Base-by-base conservation (phyloP, 306 rosid species). In the Comarum palustre region DNA sequence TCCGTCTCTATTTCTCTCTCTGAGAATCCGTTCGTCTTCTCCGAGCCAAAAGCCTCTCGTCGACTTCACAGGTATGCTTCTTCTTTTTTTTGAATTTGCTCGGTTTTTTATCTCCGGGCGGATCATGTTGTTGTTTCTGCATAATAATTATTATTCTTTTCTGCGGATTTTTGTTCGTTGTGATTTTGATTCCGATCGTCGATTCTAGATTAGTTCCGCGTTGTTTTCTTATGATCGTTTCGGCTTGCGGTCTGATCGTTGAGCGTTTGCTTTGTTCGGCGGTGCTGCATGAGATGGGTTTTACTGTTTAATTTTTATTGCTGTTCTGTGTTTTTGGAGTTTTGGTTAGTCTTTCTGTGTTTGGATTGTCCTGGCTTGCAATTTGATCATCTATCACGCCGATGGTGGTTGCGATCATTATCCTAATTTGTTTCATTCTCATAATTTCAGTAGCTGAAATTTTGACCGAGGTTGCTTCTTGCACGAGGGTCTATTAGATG, bases 61-160 rank as follows among this genome's bases (percentile, higher is more conserved):
- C 70, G 71, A 59, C 73, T 60, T 75, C 70, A 38, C 79, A 27
- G 87, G 82, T 88, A 69, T 70, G 80, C 67, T 66, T 66, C 42
- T 62, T 14, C 7, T 1, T 50, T 42, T 12, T n/a, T 55, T 9
- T 4, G 10, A 34, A 12, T 8, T 62, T 3, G 0, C 25, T 61
- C 16, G 22, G 2, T 24, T 13, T 7, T 60, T n/a, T 27, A 7
- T 27, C 31, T 12, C 20, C 34, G 17, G 63, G 69, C n/a, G 38
- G 71, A 51, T 69, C 69, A 19, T 32, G 5, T 10, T 66, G 45
- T 41, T 59, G 41, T 31, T 20, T 10, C 61, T 59, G 65, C 38
- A 29, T 59, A 29, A 27, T 29, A 6, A 52, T 52, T 47, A 15
- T 14, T 11, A 13, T 11, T 22, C 4, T 24, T 77, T 38, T 39